Base-by-base conservation (phyloP, 2,329 filamentous ascomycete genomes). In the Xylaria digitata region DNA sequence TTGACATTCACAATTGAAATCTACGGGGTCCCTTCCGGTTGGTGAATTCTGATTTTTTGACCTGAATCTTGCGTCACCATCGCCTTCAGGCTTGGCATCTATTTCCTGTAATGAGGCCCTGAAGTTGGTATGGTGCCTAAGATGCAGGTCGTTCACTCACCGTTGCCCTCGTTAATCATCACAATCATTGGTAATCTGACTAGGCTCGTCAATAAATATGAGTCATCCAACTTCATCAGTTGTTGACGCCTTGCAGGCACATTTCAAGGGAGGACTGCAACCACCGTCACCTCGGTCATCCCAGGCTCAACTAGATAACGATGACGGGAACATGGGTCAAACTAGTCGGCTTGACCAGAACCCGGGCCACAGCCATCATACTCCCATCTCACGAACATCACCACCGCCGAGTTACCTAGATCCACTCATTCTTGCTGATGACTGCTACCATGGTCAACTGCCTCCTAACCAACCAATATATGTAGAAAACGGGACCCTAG, bases 231-330 rank as follows among this genome's bases (percentile, higher is more conserved):
- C 55, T 26, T 74, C 73, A 17, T 72, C 74, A 6, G 65, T 72
- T 17, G 70, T 74, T 32, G 68, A 71, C 23, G 74, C 71, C 55
- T 61, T 75, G 37, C 75, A 76, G 66, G 74, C 70, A 43, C 74
- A 75, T 52, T 75, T 72, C 46, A 68, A 43, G 34, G 48, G 34
- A 45, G 49, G 49, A 30, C 40, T 30, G n/a, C 49, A 55, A 17
- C 56, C 50, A 53, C 26, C 64, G 46, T 32, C 63, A 43, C 55
- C 63, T 8, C 45, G 15, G 59, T 63, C 54, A 32, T 42, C 57
- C 54, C 43, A 63, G 42, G 6, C n/a, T 11, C 63, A 43, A 21
- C 23, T 21, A 17, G 21, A 32, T 8, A 42, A 56, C 42, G 50
- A 45, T 37, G 42, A 40, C n/a, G 37, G 17, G 32, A n/a, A 56